Percentiles rank a stretch among this genome's conserved stretches.
Evolutionary conservation across 106 monocot genomes (phyloP).

Genomic region (Iris macrosiphon): DNA sequence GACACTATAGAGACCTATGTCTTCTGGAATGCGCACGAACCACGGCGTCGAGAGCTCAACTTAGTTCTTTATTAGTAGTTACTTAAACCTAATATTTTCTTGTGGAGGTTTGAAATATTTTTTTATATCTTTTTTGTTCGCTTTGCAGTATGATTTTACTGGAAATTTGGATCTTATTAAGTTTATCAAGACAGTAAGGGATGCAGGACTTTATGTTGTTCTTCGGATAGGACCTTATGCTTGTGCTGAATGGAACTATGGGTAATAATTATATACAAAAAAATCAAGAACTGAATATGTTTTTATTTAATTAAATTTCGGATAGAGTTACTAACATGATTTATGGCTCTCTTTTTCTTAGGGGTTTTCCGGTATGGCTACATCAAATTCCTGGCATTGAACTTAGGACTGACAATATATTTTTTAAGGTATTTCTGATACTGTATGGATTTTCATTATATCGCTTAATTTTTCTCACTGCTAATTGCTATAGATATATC

Average conservation of each 20-base stretch:
- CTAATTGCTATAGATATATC: too few relatives aligned
- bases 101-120: background rate
- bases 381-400: constrained; percentile 26
- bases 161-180: constrained; percentile 31
- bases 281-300: background rate
- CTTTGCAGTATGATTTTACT: constrained; percentile 36
- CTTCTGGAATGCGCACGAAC: constrained; percentile 42
- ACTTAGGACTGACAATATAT: constrained; percentile 22
- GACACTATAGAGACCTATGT: constrained; percentile 42
- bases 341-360: background rate
- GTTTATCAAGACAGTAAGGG: constrained; percentile 33
- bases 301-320: background rate
- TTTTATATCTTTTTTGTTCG: background rate
- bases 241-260: constrained; percentile 57
- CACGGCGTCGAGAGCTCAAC: constrained; percentile 4
- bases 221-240: constrained; percentile 56
- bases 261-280: constrained; percentile 13
- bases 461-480: background rate
- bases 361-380: constrained; percentile 49
- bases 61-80: background rate
- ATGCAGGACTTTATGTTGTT: constrained; percentile 36
- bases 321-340: background rate
- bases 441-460: background rate
- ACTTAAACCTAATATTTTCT: background rate
- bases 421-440: constrained; percentile 16